Percentiles rank a stretch among this genome's conserved stretches.
These are phyloP conservation scores for Elasticomyces elasticus DNA, from an alignment of 495 filamentous ascomycete genomes.

Conservation along the genomic window DNA sequence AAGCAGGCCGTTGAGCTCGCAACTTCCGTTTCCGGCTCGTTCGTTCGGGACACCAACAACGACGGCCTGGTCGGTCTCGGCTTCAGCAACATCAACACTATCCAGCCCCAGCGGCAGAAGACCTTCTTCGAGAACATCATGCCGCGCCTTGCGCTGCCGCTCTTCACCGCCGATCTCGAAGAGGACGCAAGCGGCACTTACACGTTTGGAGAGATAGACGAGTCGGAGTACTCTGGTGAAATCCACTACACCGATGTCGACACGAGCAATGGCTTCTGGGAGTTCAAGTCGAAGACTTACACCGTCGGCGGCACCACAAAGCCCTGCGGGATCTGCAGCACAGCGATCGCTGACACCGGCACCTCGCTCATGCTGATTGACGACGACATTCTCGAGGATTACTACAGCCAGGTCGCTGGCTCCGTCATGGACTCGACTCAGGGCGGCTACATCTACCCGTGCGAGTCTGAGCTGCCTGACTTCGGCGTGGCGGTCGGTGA, in stretches of 20 bases:
- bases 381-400: slow-evolving; percentile 28
- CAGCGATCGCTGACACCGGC: slow-evolving; percentile 38
- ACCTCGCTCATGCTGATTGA: slow-evolving; percentile 35
- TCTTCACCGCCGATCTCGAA: slow-evolving; percentile 65
- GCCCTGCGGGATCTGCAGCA: slow-evolving; percentile 24
- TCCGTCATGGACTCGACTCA: slow-evolving; percentile 39
- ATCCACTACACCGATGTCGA: slow-evolving; percentile 58
- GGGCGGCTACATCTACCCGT: slow-evolving; percentile 60
- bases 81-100: slow-evolving; percentile 63
- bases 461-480: slow-evolving; percentile 50
- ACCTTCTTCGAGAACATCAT: slow-evolving; percentile 78
- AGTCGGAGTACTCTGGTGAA: slow-evolving; percentile 50
- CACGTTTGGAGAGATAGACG: slow-evolving; percentile 67
- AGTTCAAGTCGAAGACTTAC: slow-evolving; percentile 52
- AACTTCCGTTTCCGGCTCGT: slow-evolving; percentile 49
- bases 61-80: slow-evolving; percentile 73
- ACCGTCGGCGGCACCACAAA: slow-evolving; percentile 39
- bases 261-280: slow-evolving; percentile 61
- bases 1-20: slow-evolving; percentile 65
- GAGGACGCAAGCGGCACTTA: slow-evolving; percentile 54
- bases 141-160: slow-evolving; percentile 49
- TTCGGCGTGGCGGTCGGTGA: slow-evolving; percentile 56
- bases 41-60: slow-evolving; percentile 49
- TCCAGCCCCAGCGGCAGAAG: slow-evolving; percentile 54
- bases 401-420: slow-evolving; percentile 51